Conservation (phyloP, 768 basidiomycete genomes). For the Mycena pura region DNA sequence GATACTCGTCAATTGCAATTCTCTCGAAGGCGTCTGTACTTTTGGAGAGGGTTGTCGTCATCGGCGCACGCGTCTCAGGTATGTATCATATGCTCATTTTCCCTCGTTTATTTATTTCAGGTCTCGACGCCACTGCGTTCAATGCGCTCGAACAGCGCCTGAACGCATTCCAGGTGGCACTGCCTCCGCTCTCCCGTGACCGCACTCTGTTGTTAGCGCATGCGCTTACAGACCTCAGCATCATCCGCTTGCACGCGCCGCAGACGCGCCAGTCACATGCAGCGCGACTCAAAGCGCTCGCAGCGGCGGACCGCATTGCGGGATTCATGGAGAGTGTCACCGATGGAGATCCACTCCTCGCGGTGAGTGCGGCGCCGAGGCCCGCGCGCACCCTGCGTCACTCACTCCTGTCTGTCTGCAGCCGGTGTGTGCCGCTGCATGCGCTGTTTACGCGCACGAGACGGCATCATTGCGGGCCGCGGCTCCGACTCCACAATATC, state of each 20-base stretch:
- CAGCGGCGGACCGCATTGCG: neutral
- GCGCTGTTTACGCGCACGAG: neutral
- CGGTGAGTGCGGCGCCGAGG: too few species aligned
- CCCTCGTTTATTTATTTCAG: neutral
- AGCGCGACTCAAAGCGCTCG: neutral
- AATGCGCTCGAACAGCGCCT: neutral
- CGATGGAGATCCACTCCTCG: neutral
- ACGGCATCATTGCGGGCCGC: neutral
- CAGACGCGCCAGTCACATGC: neutral
- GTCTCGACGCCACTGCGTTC: neutral
- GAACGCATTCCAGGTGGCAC: neutral
- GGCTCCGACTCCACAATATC: neutral
- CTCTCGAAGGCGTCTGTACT: slow-evolving; percentile 11
- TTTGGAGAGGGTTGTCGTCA: slow-evolving; percentile 2
- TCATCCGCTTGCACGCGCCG: slow-evolving; percentile 9
- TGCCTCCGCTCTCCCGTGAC: neutral
- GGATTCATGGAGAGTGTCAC: too few species aligned
- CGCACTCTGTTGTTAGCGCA: neutral
- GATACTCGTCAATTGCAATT: neutral
- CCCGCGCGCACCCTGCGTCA: neutral
- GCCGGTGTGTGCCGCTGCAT: neutral
- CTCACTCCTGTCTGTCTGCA: neutral
- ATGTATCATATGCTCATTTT: too few species aligned
- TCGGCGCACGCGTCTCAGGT: neutral
- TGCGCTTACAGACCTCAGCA: slow-evolving; percentile 2